Percentiles rank a stretch among this genome's conserved stretches.
Conservation (phyloP, 805 yeast species). For the Lipomyces orientalis region DNA sequence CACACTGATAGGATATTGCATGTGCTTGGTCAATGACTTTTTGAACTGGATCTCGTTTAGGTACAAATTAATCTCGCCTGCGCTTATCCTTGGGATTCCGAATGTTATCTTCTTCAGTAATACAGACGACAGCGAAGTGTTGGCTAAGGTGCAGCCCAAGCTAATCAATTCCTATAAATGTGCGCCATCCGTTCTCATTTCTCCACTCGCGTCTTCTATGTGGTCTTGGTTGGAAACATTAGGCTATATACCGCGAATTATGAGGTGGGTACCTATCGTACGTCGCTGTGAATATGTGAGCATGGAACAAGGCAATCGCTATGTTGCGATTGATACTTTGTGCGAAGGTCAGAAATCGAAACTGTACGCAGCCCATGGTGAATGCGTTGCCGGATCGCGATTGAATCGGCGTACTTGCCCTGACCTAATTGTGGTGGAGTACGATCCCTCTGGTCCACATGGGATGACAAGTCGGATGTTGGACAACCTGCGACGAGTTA, state of each 20-base stretch:
- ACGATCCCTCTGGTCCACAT: not conserved
- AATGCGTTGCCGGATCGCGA: not conserved
- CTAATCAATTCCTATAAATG: slow-evolving; percentile 1
- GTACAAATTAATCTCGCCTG: not conserved
- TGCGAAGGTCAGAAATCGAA: not conserved
- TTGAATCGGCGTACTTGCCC: slow-evolving; percentile 3
- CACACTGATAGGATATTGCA: not conserved
- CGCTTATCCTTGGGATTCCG: slow-evolving; percentile 9
- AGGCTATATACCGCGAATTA: not conserved
- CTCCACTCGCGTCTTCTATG: not conserved
- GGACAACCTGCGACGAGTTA: not conserved
- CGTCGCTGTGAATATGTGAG: slow-evolving; percentile 2
- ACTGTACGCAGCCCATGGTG: not conserved
- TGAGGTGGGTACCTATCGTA: slow-evolving; percentile 1
- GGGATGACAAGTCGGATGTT: not conserved
- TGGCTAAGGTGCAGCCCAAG: not conserved
- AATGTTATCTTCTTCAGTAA: slow-evolving; percentile 6
- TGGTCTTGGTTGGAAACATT: not conserved
- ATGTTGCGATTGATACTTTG: not conserved
- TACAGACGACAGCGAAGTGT: not conserved
- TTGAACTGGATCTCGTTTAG: not conserved
- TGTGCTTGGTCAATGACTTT: not conserved
- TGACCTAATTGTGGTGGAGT: slow-evolving; percentile 4
- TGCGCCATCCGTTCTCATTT: not conserved
- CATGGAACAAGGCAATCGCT: not conserved